These are phyloP conservation scores for Geosmithia putterillii DNA, from an alignment of 2,329 filamentous ascomycete species.

Conservation along the genomic window DNA sequence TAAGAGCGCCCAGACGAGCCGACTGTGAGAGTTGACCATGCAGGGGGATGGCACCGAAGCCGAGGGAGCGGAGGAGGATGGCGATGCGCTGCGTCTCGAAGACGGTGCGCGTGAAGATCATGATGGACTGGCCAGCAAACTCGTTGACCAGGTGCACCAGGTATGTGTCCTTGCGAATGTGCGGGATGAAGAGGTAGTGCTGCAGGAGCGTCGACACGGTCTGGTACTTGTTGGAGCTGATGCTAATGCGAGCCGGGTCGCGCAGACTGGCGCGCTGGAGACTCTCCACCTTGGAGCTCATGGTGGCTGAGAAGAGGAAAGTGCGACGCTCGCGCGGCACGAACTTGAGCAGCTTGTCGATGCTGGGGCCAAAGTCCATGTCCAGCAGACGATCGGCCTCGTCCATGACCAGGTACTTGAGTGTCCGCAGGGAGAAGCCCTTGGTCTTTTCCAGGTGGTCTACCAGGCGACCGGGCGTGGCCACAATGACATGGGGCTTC, in stretches of 20 bases:
- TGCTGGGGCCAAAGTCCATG: conserved; percentile 82
- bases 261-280: conserved; percentile 80
- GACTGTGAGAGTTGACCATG: conserved; percentile 89
- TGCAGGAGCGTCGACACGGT: conserved; percentile 84
- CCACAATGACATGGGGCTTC: conserved; percentile 88
- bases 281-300: conserved; percentile 86
- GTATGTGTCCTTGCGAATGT: conserved; percentile 81
- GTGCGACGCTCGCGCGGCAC: conserved; percentile 68
- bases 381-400: conserved; percentile 88
- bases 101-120: conserved; percentile 87
- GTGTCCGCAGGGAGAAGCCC: conserved; percentile 70
- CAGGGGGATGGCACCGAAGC: conserved; percentile 82
- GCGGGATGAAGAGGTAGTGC: conserved; percentile 75
- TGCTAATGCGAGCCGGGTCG: conserved; percentile 72
- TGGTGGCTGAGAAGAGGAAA: conserved; percentile 87
- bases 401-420: conserved; percentile 90
- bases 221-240: conserved; percentile 76
- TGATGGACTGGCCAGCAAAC: conserved; percentile 71
- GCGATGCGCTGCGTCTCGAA: conserved; percentile 80
- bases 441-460: conserved; percentile 97
- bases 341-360: conserved; percentile 89
- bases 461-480: conserved; percentile 76
- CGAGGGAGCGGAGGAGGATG: conserved; percentile 70
- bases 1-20: conserved; percentile 72
- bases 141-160: conserved; percentile 80